Conservation (phyloP, 768 basidiomycete genomes). For the Tricholomella constricta region DNA sequence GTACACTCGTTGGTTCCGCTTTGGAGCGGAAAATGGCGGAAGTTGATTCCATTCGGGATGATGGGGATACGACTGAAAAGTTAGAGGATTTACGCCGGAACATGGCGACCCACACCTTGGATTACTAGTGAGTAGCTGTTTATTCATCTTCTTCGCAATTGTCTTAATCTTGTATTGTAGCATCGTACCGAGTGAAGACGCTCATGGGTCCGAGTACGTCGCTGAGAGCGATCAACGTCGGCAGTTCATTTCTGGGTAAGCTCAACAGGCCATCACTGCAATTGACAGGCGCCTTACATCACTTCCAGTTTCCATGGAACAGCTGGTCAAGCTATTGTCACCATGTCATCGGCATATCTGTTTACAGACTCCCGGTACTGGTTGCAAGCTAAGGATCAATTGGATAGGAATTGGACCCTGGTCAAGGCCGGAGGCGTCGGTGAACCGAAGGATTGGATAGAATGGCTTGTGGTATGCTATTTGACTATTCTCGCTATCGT, state of each 20-base stretch:
- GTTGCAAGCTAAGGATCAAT: slow-evolving; percentile 70
- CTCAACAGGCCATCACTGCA: slow-evolving; percentile 6
- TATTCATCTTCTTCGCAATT: not conserved
- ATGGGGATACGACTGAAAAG: slow-evolving; percentile 58
- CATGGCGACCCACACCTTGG: slow-evolving; percentile 68
- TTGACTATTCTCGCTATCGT: not conserved
- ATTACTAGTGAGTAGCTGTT: slow-evolving; percentile 66
- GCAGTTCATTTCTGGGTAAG: slow-evolving; percentile 77
- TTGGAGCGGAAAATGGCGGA: slow-evolving; percentile 71
- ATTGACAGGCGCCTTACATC: not conserved
- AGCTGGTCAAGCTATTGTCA: slow-evolving; percentile 72
- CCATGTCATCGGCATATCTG: slow-evolving; percentile 67
- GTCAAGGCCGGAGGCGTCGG: slow-evolving; percentile 55
- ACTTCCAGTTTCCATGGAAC: slow-evolving; percentile 37
- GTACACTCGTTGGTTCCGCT: slow-evolving; percentile 76
- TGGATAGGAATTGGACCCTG: slow-evolving; percentile 75
- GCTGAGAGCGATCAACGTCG: slow-evolving; percentile 74
- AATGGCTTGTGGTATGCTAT: slow-evolving; percentile 63
- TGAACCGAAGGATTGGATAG: slow-evolving; percentile 73
- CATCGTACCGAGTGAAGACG: slow-evolving; percentile 77
- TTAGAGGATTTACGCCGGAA: slow-evolving; percentile 62
- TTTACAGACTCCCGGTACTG: slow-evolving; percentile 84
- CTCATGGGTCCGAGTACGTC: slow-evolving; percentile 84
- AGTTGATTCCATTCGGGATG: slow-evolving; percentile 51
- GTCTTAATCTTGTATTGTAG: slow-evolving; percentile 37